These are phyloP conservation scores for Globisporangium carolinianum DNA, from an alignment of 352 stramenopile genomes.

Conservation along the genomic window DNA sequence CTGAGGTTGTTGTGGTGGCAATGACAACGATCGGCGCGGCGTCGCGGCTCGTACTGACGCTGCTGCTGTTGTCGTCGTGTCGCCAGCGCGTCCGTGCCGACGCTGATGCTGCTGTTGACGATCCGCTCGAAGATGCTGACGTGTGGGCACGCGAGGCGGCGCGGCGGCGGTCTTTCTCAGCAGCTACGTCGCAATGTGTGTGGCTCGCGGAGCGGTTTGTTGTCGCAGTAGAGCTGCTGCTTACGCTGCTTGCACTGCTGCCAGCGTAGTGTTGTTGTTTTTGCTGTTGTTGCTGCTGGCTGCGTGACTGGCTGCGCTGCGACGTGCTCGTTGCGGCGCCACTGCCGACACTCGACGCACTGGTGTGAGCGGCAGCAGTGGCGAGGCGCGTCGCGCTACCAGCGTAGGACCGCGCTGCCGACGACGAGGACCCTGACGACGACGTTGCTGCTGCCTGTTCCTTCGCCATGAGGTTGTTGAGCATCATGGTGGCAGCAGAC, in stretches of 20 bases:
- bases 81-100: background rate
- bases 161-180: conserved; percentile 8
- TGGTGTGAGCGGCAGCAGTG: background rate
- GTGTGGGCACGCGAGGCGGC: conserved; percentile 7
- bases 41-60: conserved; percentile 7
- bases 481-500: conserved; percentile 1
- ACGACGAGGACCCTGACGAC: background rate
- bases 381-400: conserved; percentile 5
- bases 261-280: background rate
- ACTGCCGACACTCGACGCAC: background rate
- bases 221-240: conserved; percentile 12
- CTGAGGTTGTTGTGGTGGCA: background rate
- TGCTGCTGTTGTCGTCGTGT: conserved; percentile 1
- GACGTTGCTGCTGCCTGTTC: background rate
- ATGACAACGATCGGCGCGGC: background rate
- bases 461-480: conserved; percentile 6
- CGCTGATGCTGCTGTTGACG: conserved; percentile 1
- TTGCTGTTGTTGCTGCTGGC: background rate
- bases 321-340: conserved; percentile 1
- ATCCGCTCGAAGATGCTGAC: conserved; percentile 6
- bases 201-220: conserved; percentile 7
- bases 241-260: conserved; percentile 13
- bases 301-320: conserved; percentile 2
- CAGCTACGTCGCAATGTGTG: background rate
- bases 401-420: background rate